Conservation (phyloP, 140 eudicot species). For the Anethum foeniculum region DNA sequence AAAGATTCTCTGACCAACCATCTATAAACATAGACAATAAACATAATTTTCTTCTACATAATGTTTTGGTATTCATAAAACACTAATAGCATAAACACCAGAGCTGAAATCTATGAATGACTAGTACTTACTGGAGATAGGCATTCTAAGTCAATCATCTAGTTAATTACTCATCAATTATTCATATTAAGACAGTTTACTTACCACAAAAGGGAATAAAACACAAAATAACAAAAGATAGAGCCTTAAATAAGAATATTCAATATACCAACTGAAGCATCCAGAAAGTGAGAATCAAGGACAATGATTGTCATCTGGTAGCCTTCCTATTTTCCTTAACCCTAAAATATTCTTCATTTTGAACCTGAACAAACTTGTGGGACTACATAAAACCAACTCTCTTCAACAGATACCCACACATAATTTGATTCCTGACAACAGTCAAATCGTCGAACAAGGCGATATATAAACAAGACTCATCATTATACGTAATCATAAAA, state of each 20-base stretch:
- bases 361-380: slow-evolving; percentile 8
- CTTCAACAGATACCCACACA: slow-evolving; percentile 7
- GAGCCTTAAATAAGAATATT: background rate
- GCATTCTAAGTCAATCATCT: slow-evolving; percentile 3
- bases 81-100: background rate
- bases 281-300: slow-evolving; percentile 14
- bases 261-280: slow-evolving; percentile 15
- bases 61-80: background rate
- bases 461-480: slow-evolving; percentile 1
- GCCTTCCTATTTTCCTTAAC: slow-evolving; percentile 16
- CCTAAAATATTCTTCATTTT: slow-evolving; percentile 27
- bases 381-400: slow-evolving; percentile 11
- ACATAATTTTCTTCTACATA: background rate
- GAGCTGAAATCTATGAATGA: background rate
- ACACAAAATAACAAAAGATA: slow-evolving; percentile 1
- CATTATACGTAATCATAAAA: background rate
- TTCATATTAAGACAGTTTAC: background rate
- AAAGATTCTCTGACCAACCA: slow-evolving; percentile 17
- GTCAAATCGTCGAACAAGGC: background rate
- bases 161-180: slow-evolving; percentile 1
- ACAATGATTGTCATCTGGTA: slow-evolving; percentile 8
- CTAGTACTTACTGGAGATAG: background rate
- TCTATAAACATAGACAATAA: slow-evolving; percentile 1
- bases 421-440: background rate
- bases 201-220: slow-evolving; percentile 5